phyloP scores from a whole-genome alignment of 352 stramenopile species.

The Globisporangium orthogonon region DNA sequence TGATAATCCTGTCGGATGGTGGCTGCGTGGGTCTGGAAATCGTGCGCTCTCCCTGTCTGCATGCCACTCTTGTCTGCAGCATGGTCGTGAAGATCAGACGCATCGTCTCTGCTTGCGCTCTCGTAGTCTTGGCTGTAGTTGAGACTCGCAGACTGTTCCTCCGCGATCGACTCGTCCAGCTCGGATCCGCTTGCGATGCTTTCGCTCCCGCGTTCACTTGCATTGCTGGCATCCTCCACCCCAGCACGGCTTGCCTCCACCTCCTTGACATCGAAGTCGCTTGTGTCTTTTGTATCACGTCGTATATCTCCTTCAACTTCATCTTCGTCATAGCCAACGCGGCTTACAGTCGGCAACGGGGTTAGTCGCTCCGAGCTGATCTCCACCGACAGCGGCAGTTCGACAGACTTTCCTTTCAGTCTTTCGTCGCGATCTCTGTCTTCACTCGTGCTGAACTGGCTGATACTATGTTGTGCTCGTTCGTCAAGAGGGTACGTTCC shows the following conservation, averaged over 20 bases:
- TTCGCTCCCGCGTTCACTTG: constrained; percentile 46
- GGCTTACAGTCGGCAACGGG: neutral
- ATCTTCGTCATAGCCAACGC: neutral
- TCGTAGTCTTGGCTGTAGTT: constrained; percentile 22
- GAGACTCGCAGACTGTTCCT: constrained; percentile 19
- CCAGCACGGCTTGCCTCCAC: constrained; percentile 12
- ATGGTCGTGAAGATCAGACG: constrained; percentile 4
- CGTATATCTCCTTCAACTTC: neutral
- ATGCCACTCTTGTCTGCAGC: neutral
- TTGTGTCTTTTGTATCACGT: constrained; percentile 1
- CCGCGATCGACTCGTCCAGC: constrained; percentile 43
- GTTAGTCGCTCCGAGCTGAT: neutral
- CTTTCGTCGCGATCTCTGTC: neutral
- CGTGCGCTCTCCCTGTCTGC: constrained; percentile 1
- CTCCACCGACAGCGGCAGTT: neutral
- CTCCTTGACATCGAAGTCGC: neutral
- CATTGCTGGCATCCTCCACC: constrained; percentile 31
- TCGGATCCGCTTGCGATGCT: constrained; percentile 53
- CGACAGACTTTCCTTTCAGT: neutral
- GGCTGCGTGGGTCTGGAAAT: neutral
- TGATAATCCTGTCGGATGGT: constrained; percentile 6
- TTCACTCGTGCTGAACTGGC: neutral
- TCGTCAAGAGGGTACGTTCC: neutral
- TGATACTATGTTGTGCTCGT: neutral
- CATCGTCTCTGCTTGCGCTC: constrained; percentile 19